phyloP scores from a whole-genome alignment of 1,284 basidiomycete species.

The Apiotrichum siamense region DNA sequence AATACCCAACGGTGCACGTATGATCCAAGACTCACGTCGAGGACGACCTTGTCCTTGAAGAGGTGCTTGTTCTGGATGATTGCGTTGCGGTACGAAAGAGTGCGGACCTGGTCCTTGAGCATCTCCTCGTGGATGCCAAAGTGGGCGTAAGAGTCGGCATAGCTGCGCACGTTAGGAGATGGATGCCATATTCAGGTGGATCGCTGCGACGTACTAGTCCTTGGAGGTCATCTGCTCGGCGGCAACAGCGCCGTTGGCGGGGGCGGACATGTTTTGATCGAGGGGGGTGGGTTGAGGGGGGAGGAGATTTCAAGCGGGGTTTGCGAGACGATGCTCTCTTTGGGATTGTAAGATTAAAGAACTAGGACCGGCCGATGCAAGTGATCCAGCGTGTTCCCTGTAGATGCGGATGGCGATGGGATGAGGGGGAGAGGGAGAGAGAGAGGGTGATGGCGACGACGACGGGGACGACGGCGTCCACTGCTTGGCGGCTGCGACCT shows the following conservation, averaged over 20 bases:
- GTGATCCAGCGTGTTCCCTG: too few relatives aligned
- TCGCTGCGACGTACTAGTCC: conserved; percentile 39
- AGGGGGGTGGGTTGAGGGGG: background rate
- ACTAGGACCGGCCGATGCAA: too few relatives aligned
- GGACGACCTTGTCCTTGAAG: conserved; percentile 92
- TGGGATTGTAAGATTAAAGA: too few relatives aligned
- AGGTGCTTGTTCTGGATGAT: conserved; percentile 93
- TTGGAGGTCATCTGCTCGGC: conserved; percentile 42
- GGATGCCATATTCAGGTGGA: background rate
- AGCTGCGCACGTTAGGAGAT: conserved; percentile 56
- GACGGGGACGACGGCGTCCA: too few relatives aligned
- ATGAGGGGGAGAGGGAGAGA: too few relatives aligned
- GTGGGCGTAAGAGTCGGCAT: conserved; percentile 77
- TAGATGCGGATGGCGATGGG: too few relatives aligned
- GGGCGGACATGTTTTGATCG: conserved; percentile 19
- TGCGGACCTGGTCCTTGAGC: conserved; percentile 96
- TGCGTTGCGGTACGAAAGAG: conserved; percentile 87
- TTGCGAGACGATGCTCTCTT: too few relatives aligned
- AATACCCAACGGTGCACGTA: background rate
- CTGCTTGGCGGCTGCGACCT: too few relatives aligned
- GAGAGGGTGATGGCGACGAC: too few relatives aligned
- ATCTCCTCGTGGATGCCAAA: conserved; percentile 94
- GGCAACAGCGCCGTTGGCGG: conserved; percentile 32
- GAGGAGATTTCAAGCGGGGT: too few relatives aligned
- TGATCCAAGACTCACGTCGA: conserved; percentile 59